Percentiles rank a stretch among this genome's conserved stretches.
phyloP scores from a whole-genome alignment of 202 grass and related monocot genomes.

The Bolboschoenoplectus hybrid region DNA sequence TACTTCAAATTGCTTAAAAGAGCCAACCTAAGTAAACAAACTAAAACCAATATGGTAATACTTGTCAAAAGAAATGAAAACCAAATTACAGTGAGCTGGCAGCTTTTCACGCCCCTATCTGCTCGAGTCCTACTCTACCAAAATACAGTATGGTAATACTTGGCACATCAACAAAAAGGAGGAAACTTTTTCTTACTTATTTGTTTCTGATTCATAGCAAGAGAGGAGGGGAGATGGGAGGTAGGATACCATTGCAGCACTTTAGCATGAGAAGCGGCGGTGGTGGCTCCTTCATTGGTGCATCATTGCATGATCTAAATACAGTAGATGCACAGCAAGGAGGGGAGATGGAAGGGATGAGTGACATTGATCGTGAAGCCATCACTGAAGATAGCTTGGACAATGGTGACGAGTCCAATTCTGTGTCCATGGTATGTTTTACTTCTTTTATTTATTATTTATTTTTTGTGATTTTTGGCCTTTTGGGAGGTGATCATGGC shows the following conservation, averaged over 20 bases:
- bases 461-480: background rate
- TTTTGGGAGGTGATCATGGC: background rate
- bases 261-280: constrained; percentile 37
- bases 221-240: background rate
- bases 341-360: constrained; percentile 53
- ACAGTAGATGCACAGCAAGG: constrained; percentile 45
- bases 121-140: background rate
- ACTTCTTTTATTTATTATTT: background rate
- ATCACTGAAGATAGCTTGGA: constrained; percentile 68
- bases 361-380: constrained; percentile 59
- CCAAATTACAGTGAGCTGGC: background rate
- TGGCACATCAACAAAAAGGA: background rate
- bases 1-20: background rate
- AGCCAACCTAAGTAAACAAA: background rate
- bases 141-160: constrained; percentile 1
- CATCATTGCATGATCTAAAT: constrained; percentile 57
- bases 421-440: constrained; percentile 50
- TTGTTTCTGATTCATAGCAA: constrained; percentile 7
- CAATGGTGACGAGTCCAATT: constrained; percentile 64
- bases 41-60: background rate
- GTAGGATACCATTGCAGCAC: constrained; percentile 49
- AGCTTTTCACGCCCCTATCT: background rate
- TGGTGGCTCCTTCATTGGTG: constrained; percentile 42
- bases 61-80: background rate
- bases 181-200: background rate